Base-by-base conservation (phyloP, 2,329 filamentous ascomycete genomes). In the Triangularia verruculosa region DNA sequence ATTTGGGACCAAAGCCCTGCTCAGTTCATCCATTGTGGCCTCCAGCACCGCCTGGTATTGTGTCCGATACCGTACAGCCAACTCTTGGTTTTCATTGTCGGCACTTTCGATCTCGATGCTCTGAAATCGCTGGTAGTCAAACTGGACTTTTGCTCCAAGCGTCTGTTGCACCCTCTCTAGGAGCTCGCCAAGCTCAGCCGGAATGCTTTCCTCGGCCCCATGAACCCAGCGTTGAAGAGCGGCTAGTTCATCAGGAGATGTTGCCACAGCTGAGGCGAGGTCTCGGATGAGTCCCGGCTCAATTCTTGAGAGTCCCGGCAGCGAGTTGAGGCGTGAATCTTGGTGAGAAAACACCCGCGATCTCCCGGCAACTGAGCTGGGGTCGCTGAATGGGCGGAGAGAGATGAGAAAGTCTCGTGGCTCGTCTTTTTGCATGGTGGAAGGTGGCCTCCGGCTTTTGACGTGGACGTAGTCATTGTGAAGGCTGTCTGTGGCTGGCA, bases 401-500 rank as follows among this genome's bases (percentile, higher is more conserved):
- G 84, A 85, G 61, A 87, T 78, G 64, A 86, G 76, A 63, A 82
- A 84, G 65, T 83, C 81, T 11, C 63, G 61, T 70, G 74, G 28
- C 68, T 73, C 57, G 66, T 70, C 4, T 71, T 32, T 17, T 25
- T 55, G 57, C 1, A 25, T 9, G n/a, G 34, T 52, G n/a, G 39
- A 70, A 13, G 24, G 55, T 69, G 25, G 20, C 20, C 20, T 28
- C 28, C 78, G 77, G 70, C 82, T 84, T 61, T 82, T 79, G 9
- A 87, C 76, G 70, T 87, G 84, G 0, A 84, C 74, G 70, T 87
- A 87, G 72, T 87, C 85, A 68, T 87, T 87, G 71, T 87, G 84
- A 62, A 86, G 74, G 4, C 70, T 73, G 0, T 75, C 73, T 0
- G 78, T 78, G 60, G 80, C 76, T 1, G 82, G 79, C 0, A 88